phyloP scores from a whole-genome alignment of 2,329 filamentous ascomycete genomes.

The Fusarium mexicanum region DNA sequence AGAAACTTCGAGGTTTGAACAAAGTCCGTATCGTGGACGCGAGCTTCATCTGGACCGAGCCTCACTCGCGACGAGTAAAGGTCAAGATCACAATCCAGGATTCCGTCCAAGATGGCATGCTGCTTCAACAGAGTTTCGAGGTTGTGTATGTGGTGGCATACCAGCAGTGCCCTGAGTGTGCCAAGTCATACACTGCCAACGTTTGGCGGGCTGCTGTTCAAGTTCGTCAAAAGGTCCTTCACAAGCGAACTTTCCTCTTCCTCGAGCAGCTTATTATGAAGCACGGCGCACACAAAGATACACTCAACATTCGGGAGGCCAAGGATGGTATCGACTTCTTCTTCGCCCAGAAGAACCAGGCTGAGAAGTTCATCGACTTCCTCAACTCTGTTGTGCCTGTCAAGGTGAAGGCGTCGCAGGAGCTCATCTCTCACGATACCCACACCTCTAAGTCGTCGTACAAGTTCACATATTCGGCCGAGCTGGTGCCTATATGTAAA shows the following conservation, averaged over 20 bases:
- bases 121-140: constrained; percentile 93
- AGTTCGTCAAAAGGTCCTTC: constrained; percentile 94
- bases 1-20: constrained; percentile 84
- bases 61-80: constrained; percentile 90
- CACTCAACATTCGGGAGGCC: constrained; percentile 97
- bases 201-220: constrained; percentile 95
- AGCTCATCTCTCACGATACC: constrained; percentile 91
- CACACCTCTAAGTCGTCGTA: constrained; percentile 92
- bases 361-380: constrained; percentile 92
- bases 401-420: constrained; percentile 78
- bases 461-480: constrained; percentile 92
- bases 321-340: constrained; percentile 97
- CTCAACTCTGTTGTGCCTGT: constrained; percentile 83
- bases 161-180: constrained; percentile 94
- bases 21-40: constrained; percentile 96
- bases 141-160: constrained; percentile 90
- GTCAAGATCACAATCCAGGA: constrained; percentile 95
- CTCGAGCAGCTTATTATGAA: constrained; percentile 97
- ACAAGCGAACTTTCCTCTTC: constrained; percentile 79
- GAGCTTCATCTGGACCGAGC: constrained; percentile 97
- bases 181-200: constrained; percentile 96
- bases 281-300: constrained; percentile 89
- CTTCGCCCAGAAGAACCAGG: constrained; percentile 88
- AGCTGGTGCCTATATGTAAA: constrained; percentile 94
- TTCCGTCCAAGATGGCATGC: constrained; percentile 67